These are phyloP conservation scores for Hypomontagnella monticulosa DNA, from an alignment of 495 filamentous ascomycete genomes.

Conservation along the genomic window DNA sequence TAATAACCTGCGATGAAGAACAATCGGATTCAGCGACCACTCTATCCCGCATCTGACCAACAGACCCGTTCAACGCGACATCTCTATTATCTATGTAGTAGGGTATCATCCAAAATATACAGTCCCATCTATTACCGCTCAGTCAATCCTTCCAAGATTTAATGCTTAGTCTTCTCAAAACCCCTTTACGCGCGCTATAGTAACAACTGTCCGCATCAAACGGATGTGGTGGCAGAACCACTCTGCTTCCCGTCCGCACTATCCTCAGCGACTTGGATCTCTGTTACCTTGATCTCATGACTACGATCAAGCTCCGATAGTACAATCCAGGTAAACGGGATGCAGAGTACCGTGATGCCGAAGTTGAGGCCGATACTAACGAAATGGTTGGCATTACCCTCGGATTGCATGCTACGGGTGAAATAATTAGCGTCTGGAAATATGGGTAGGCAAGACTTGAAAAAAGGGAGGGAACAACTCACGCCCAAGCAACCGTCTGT, in stretches of 20 bases:
- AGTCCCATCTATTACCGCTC: background rate
- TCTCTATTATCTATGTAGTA: constrained; percentile 18
- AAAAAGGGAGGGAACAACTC: constrained; percentile 20
- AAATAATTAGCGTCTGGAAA: constrained; percentile 4
- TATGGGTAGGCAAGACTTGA: background rate
- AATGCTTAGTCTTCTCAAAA: background rate
- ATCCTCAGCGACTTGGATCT: constrained; percentile 6
- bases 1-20: too few species aligned
- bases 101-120: constrained; percentile 27
- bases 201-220: constrained; percentile 4
- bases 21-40: too few species aligned
- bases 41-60: background rate
- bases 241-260: constrained; percentile 10
- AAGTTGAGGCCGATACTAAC: constrained; percentile 49
- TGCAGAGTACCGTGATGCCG: constrained; percentile 45
- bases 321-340: constrained; percentile 48
- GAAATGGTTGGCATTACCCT: constrained; percentile 46
- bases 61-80: background rate
- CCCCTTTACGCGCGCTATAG: background rate
- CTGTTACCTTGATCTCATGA: constrained; percentile 35
- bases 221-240: background rate
- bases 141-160: background rate
- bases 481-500: constrained; percentile 50
- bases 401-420: constrained; percentile 47
- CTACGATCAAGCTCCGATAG: constrained; percentile 43